Evolutionary conservation across 1,284 basidiomycete species (phyloP).

Genomic region (Ustanciosporium gigantosporum): DNA sequence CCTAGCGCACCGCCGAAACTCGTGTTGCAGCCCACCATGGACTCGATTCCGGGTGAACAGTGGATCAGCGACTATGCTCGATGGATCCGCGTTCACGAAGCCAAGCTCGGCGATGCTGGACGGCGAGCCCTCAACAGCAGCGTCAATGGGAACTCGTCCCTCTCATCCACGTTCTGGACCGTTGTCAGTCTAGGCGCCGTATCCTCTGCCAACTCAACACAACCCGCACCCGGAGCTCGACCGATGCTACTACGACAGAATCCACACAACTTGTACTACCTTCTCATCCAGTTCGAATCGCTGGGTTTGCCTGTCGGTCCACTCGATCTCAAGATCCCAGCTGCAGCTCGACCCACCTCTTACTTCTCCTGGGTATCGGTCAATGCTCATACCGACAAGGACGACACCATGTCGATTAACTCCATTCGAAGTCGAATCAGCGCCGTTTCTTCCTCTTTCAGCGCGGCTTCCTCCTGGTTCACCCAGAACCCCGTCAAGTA

Average conservation of each 20-base stretch:
- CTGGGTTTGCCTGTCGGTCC: constrained; percentile 73
- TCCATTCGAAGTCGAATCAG: constrained; percentile 79
- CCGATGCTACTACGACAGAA: constrained; percentile 70
- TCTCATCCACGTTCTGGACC: constrained; percentile 24
- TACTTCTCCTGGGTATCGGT: constrained; percentile 58
- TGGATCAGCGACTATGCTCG: constrained; percentile 47
- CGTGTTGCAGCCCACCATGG: constrained; percentile 38
- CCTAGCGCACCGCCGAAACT: no score
- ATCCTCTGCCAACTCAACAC: background rate
- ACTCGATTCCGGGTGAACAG: constrained; percentile 38
- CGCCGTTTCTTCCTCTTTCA: constrained; percentile 71
- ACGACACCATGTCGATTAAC: constrained; percentile 73
- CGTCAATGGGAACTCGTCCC: constrained; percentile 2
- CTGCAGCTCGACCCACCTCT: constrained; percentile 65
- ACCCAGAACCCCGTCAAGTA: constrained; percentile 47
- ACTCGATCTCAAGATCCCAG: constrained; percentile 70
- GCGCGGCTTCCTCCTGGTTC: constrained; percentile 38
- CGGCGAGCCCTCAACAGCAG: background rate
- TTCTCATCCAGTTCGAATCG: constrained; percentile 82
- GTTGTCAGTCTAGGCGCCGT: constrained; percentile 26
- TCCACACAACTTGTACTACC: constrained; percentile 81
- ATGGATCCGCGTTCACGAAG: constrained; percentile 47
- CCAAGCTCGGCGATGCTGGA: constrained; percentile 31
- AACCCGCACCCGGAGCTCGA: constrained; percentile 1
- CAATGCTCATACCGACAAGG: constrained; percentile 14